Evolutionary conservation across 805 yeast genomes (phyloP).

Genomic region (Diddensiella caesifluorescens): DNA sequence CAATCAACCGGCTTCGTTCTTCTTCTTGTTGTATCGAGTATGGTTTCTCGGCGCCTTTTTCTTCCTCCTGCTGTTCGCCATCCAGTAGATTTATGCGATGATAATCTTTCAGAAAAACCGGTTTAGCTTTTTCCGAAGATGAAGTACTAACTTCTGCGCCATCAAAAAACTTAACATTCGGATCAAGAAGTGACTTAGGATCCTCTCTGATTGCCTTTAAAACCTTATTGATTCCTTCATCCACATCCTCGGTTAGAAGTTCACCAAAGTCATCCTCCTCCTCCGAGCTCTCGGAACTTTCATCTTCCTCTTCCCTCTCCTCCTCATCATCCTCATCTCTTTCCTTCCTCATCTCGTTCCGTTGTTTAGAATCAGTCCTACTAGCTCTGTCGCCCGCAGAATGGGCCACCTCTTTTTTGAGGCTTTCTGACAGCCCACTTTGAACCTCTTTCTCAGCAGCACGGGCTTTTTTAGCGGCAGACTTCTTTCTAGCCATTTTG

Average conservation of each 20-base stretch:
- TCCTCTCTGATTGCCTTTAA: constrained; percentile 70
- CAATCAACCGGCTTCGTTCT: constrained; percentile 65
- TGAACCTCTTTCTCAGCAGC: constrained; percentile 24
- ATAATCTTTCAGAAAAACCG: constrained; percentile 85
- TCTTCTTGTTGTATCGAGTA: constrained; percentile 70
- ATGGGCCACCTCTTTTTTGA: constrained; percentile 3
- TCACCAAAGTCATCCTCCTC: constrained; percentile 93
- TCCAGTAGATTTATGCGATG: constrained; percentile 78
- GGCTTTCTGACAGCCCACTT: constrained; percentile 67
- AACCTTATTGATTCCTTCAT: constrained; percentile 69
- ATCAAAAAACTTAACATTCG: constrained; percentile 67
- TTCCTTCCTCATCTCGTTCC: constrained; percentile 26
- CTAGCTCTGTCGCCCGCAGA: constrained; percentile 6
- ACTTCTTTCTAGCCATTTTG: constrained; percentile 79
- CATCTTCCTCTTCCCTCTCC: constrained; percentile 25
- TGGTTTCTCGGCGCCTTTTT: constrained; percentile 43
- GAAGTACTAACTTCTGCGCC: constrained; percentile 42
- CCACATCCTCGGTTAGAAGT: constrained; percentile 78
- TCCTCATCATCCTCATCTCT: constrained; percentile 20
- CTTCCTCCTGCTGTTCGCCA: constrained; percentile 55
- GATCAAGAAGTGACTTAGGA: constrained; percentile 53
- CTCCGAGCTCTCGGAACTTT: constrained; percentile 39
- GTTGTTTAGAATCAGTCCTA: constrained; percentile 20
- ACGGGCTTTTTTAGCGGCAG: constrained; percentile 68
- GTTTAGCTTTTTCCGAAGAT: constrained; percentile 47